Conservation (phyloP, 108 stramenopile species). For the Schizochytrium sp. region DNA sequence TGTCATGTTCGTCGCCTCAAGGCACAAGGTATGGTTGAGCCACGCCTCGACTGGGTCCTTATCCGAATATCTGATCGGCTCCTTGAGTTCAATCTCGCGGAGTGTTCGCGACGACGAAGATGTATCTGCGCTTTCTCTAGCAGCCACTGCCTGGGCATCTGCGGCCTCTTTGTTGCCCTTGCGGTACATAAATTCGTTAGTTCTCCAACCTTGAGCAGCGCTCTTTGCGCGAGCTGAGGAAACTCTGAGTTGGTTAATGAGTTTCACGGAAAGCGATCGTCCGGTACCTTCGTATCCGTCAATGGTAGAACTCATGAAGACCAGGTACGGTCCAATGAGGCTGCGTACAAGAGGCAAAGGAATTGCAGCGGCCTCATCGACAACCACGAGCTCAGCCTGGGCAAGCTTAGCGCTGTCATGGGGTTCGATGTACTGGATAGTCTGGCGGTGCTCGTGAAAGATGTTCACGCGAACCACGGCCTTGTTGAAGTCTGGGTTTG, state of each 20-base stretch:
- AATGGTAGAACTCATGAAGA: conserved; percentile 95
- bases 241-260: conserved; percentile 93
- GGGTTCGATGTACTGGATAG: conserved; percentile 87
- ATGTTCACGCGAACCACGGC: conserved; percentile 62
- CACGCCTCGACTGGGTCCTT: conserved; percentile 94
- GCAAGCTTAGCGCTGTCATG: conserved; percentile 87
- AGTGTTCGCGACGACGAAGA: conserved; percentile 75
- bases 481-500: conserved; percentile 59
- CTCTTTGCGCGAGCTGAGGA: conserved; percentile 67
- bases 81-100: conserved; percentile 87
- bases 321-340: conserved; percentile 86
- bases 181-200: conserved; percentile 57
- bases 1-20: conserved; percentile 79
- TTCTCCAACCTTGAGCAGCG: conserved; percentile 68
- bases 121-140: conserved; percentile 30
- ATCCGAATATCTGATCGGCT: conserved; percentile 94
- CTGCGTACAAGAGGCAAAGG: conserved; percentile 92
- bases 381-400: conserved; percentile 93
- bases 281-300: conserved; percentile 99
- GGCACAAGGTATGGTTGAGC: conserved; percentile 93
- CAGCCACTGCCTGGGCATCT: conserved; percentile 77
- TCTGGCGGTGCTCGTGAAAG: conserved; percentile 90
- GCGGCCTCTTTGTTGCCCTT: conserved; percentile 70
- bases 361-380: conserved; percentile 99
- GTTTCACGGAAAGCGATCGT: conserved; percentile 92